Evolutionary conservation across 163 green algal genomes (phyloP).

Genomic region (Chloroidium sp.): DNA sequence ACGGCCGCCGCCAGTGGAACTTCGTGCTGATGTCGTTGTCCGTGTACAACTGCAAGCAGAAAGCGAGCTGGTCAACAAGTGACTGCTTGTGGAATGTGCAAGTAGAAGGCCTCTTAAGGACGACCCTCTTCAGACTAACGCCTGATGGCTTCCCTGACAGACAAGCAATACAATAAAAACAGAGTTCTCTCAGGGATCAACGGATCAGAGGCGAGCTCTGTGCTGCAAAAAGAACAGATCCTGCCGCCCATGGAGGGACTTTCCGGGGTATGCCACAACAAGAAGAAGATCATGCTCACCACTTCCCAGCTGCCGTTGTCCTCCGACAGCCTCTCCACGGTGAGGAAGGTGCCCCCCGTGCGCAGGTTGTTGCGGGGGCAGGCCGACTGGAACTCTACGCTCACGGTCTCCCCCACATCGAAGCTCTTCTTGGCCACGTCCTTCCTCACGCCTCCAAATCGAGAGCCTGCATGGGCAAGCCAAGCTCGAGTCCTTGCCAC

Average conservation of each 20-base stretch:
- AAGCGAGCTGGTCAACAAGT: background rate
- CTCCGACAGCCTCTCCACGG: constrained; percentile 42
- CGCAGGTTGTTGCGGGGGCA: constrained; percentile 71
- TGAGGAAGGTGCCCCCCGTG: constrained; percentile 55
- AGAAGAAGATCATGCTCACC: no score
- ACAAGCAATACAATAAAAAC: no score
- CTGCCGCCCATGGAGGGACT: no score
- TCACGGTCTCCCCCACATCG: constrained; percentile 29
- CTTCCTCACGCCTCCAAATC: constrained; percentile 21
- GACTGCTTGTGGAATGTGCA: no score
- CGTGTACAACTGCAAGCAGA: constrained; percentile 28
- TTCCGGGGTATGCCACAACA: no score
- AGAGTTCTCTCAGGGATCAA: no score
- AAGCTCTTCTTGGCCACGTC: constrained; percentile 32
- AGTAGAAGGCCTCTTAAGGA: no score
- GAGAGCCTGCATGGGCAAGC: background rate
- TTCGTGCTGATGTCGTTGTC: constrained; percentile 59
- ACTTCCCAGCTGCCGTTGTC: background rate
- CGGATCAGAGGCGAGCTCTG: no score
- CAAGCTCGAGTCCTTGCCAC: background rate
- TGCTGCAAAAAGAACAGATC: no score
- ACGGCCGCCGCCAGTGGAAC: constrained; percentile 47
- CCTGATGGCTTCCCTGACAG: no score
- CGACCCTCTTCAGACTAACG: no score
- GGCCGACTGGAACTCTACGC: constrained; percentile 51